Evolutionary conservation across 371 early-diverging fungal species (phyloP).

Genomic region (Basidiobolus meristosporus): DNA sequence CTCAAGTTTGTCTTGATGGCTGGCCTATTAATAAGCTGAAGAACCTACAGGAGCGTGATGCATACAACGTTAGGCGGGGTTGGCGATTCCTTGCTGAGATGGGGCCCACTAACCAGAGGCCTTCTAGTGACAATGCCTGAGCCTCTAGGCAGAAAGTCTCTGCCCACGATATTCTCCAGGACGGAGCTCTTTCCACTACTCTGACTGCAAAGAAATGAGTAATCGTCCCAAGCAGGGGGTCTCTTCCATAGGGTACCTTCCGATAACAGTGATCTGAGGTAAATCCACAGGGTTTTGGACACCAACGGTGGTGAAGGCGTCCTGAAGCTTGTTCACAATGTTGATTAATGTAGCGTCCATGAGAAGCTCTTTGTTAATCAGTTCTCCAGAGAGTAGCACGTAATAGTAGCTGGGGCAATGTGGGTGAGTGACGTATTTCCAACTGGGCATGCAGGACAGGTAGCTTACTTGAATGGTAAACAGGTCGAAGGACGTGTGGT

Average conservation of each 20-base stretch:
- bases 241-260: too few species aligned
- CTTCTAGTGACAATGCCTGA: constrained; percentile 90
- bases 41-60: constrained; percentile 24
- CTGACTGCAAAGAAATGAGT: constrained; percentile 37
- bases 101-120: constrained; percentile 44
- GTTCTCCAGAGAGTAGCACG: too few species aligned
- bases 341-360: constrained; percentile 32
- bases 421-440: too few species aligned
- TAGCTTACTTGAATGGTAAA: too few species aligned
- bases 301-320: constrained; percentile 94
- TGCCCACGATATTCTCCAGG: constrained; percentile 96
- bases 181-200: constrained; percentile 97
- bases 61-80: too few species aligned
- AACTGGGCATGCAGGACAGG: too few species aligned
- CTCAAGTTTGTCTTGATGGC: constrained; percentile 12
- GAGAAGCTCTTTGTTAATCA: too few species aligned
- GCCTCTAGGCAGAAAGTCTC: constrained; percentile 96
- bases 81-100: background rate
- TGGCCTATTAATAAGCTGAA: constrained; percentile 90
- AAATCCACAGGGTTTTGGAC: constrained; percentile 94
- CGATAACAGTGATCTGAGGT: constrained; percentile 97
- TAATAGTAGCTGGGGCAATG: too few species aligned
- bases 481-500: too few species aligned
- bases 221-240: too few species aligned
- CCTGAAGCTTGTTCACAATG: constrained; percentile 83